phyloP scores from a whole-genome alignment of 1,284 basidiomycete species.

The Ceratobasidium sp. region DNA sequence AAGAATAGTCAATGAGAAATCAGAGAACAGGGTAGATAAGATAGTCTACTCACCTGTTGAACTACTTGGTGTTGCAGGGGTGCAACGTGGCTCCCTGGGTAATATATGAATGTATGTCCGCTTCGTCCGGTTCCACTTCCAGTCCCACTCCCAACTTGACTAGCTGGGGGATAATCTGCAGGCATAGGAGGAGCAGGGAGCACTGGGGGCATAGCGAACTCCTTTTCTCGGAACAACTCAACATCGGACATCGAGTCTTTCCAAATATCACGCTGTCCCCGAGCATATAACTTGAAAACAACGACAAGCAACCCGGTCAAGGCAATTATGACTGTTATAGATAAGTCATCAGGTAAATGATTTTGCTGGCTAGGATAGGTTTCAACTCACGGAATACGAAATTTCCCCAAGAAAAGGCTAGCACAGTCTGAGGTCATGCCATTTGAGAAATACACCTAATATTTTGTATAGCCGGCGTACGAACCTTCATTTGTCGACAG shows the following conservation, averaged over 20 bases:
- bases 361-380: too few species aligned
- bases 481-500: constrained; percentile 76
- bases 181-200: neutral
- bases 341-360: too few species aligned
- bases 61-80: constrained; percentile 31
- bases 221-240: constrained; percentile 60
- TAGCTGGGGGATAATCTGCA: neutral
- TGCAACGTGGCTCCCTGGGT: constrained; percentile 10
- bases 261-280: constrained; percentile 59
- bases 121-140: constrained; percentile 2
- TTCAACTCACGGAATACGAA: constrained; percentile 54
- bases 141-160: neutral
- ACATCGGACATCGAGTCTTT: constrained; percentile 59
- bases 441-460: neutral
- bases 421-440: constrained; percentile 4
- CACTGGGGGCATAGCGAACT: neutral
- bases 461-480: neutral
- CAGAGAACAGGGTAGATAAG: neutral
- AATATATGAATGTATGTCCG: constrained; percentile 30
- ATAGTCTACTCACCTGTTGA: constrained; percentile 23
- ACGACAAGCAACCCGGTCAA: constrained; percentile 56
- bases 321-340: constrained; percentile 54
- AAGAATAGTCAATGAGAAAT: constrained; percentile 39
- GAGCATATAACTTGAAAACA: constrained; percentile 54
- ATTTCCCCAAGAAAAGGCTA: constrained; percentile 75